A percentile compares a stretch with the other conserved stretches of the same genome.
Conservation (phyloP, 805 yeast species). For the Monosporozyma yasuniensis region DNA sequence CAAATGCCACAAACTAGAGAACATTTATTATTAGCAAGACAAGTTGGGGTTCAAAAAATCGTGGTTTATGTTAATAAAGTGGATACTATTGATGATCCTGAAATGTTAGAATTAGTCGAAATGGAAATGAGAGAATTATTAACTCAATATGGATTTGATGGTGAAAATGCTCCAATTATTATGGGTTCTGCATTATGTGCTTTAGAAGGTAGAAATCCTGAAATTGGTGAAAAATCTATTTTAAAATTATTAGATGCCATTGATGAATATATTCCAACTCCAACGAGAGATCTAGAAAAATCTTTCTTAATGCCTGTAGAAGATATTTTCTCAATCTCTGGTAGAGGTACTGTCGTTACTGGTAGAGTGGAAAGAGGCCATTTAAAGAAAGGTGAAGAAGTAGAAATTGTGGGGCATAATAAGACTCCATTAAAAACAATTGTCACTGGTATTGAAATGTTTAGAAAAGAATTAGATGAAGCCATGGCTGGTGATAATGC, state of each 20-base stretch:
- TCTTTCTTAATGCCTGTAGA: conserved; percentile 96
- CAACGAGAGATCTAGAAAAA: conserved; percentile 89
- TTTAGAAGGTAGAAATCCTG: conserved; percentile 77
- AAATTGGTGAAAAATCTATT: conserved; percentile 84
- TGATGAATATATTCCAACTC: conserved; percentile 93
- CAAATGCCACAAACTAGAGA: conserved; percentile 99
- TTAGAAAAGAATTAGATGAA: conserved; percentile 94
- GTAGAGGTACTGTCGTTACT: conserved; percentile 99
- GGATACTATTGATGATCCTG: conserved; percentile 96
- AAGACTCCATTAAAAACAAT: conserved; percentile 82
- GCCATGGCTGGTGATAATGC: conserved; percentile 99
- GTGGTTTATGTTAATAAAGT: conserved; percentile 98
- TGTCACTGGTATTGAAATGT: conserved; percentile 98
- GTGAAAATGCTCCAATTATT: conserved; percentile 94
- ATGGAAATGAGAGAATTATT: conserved; percentile 99
- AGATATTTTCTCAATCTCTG: conserved; percentile 95
- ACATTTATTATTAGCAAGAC: conserved; percentile 96
- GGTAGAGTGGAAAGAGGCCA: conserved; percentile 99
- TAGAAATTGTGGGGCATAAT: conserved; percentile 92
- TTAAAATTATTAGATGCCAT: conserved; percentile 80
- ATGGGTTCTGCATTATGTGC: conserved; percentile 99
- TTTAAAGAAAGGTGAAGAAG: conserved; percentile 96
- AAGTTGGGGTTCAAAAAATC: conserved; percentile 96
- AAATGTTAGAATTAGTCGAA: conserved; percentile 98
- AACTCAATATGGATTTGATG: conserved; percentile 88